Evolutionary conservation across 768 basidiomycete species (phyloP).

Genomic region (Boletus sp.): DNA sequence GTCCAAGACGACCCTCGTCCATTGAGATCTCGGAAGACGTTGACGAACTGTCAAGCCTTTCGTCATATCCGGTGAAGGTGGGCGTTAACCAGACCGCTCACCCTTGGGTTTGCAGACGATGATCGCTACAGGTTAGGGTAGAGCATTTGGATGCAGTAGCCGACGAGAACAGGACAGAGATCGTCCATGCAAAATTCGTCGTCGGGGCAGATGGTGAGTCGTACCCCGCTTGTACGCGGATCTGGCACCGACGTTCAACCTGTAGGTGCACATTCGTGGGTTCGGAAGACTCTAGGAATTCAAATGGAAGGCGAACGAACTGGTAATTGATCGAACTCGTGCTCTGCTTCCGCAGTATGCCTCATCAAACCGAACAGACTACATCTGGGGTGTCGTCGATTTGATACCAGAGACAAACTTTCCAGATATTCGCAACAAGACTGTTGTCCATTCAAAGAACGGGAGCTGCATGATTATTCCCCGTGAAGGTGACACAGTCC

Average conservation of each 20-base stretch:
- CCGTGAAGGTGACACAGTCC: not conserved
- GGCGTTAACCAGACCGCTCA: too few species aligned
- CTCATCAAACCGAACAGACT: not conserved
- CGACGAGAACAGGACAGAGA: not conserved
- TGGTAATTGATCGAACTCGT: not conserved
- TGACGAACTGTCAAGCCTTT: not conserved
- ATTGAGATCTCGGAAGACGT: not conserved
- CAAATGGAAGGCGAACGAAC: not conserved
- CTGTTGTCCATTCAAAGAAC: not conserved
- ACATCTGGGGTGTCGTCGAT: not conserved
- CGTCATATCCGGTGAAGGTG: not conserved
- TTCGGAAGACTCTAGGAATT: not conserved
- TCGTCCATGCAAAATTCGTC: not conserved
- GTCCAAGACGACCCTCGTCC: not conserved
- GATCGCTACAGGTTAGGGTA: not conserved
- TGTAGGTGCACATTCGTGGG: not conserved
- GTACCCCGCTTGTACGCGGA: not conserved
- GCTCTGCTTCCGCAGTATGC: not conserved
- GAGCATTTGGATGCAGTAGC: not conserved
- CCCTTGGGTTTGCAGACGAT: too few species aligned
- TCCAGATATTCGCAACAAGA: not conserved
- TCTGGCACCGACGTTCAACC: not conserved
- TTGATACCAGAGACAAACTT: not conserved
- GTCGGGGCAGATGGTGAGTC: not conserved
- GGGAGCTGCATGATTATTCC: not conserved